A percentile compares a stretch with the other conserved stretches of the same genome.
phyloP scores from a whole-genome alignment of 2,329 filamentous ascomycete species.

The Diaporthe citri region DNA sequence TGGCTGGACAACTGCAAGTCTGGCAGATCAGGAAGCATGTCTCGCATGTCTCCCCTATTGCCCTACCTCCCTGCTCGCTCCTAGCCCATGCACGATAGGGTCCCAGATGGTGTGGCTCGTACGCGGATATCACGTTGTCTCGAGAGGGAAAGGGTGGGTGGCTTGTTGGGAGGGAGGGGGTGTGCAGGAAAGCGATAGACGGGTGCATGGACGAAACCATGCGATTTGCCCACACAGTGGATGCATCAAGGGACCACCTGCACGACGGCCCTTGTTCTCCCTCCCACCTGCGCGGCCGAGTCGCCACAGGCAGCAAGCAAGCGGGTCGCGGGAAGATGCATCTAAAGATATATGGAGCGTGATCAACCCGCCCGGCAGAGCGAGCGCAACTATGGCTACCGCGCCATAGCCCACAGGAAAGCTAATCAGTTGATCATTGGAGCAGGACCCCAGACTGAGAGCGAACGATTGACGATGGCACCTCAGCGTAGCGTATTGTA shows the following conservation, averaged over 20 bases:
- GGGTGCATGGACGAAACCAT: not conserved
- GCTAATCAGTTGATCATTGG: not conserved
- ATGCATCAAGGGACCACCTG: slow-evolving; percentile 25
- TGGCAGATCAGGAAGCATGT: slow-evolving; percentile 31
- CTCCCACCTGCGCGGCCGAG: not conserved
- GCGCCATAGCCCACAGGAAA: slow-evolving; percentile 10
- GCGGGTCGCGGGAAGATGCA: slow-evolving; percentile 2
- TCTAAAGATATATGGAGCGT: not conserved
- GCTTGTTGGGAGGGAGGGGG: not conserved
- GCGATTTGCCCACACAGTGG: slow-evolving; percentile 12
- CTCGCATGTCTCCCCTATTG: slow-evolving; percentile 7
- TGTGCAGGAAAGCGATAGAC: not conserved
- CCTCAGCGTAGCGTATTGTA: not conserved
- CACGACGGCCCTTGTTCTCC: not conserved
- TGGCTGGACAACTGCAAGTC: slow-evolving; percentile 22
- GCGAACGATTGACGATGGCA: not conserved
- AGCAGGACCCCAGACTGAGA: not conserved
- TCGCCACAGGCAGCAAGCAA: slow-evolving; percentile 2
- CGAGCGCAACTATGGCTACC: not conserved
- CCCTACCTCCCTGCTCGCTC: not conserved
- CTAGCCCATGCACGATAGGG: slow-evolving; percentile 5
- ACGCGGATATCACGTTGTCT: slow-evolving; percentile 19
- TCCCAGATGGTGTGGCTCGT: slow-evolving; percentile 6
- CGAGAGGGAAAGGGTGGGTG: not conserved
- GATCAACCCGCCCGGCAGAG: not conserved